Evolutionary conservation across 148 eudicot species (phyloP), one percentile per base, ranked within the genome.

Genomic region (Polygonum aviculare): DNA sequence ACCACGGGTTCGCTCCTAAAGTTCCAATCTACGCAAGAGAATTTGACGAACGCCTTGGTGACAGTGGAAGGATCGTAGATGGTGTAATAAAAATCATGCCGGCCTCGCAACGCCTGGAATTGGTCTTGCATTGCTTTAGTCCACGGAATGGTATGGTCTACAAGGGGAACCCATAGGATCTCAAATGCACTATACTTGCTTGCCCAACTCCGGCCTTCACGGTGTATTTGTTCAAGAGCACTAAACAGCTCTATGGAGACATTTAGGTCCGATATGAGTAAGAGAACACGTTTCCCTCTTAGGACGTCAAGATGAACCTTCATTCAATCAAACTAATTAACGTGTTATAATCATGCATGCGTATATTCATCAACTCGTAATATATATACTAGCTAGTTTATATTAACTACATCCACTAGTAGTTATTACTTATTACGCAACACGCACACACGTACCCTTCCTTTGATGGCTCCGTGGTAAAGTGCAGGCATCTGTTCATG

Each of bases 231-330:
- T 49, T 88, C 92, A 0, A 90, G 92, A 52, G 85, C 31, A 26
- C 31, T 85, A 21, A 81, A 82, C 1, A 90, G 84, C 89, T 90
- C 92, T 26, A 39, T 88, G 62, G 86, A 83, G 65, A 90, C 83
- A 77, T 85, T 83, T 22, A 88, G 79, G 83, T 83, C 86, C 51
- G 95, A 85, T 84, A 90, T 88, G 3, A 90, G 88, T n/a, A 90
- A 51, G 38, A 90, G 44, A 54, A 88, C 92, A 73, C 85, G 87
- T 77, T 84, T 88, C 80, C 88, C 81, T 82, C 87, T 83, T 73
- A 90, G 59, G 31, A 76, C 73, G 1, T 88, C 92, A 0, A 90
- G 81, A 39, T 72, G 78, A 9, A 84, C 89, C 88, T 75, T 74
- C 72, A 67, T 15, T n/a, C 0, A 1, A 67, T 26, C 31, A 26